Conservation (phyloP, 2,329 filamentous ascomycete species). For the Fusarium domesticum region DNA sequence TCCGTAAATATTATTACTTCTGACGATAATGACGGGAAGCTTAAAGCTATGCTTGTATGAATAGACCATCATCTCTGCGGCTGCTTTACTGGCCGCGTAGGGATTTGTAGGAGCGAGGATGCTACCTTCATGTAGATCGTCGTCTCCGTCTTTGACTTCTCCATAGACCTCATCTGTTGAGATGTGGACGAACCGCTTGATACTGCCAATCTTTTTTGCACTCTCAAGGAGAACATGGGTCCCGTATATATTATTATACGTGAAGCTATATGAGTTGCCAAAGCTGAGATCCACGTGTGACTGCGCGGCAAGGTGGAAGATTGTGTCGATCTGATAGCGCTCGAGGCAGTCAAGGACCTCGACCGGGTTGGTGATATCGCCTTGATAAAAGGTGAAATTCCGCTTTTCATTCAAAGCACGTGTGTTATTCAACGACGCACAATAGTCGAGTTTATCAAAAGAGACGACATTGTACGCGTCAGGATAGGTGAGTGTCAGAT, state of each 20-base stretch:
- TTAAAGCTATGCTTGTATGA: slow-evolving; percentile 84
- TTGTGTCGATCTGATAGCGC: slow-evolving; percentile 70
- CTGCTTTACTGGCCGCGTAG: slow-evolving; percentile 76
- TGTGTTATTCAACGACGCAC: slow-evolving; percentile 77
- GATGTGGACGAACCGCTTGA: slow-evolving; percentile 75
- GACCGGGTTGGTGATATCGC: slow-evolving; percentile 69
- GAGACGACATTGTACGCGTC: slow-evolving; percentile 74
- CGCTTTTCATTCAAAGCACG: slow-evolving; percentile 61
- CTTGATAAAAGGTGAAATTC: slow-evolving; percentile 78
- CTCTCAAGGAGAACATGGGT: slow-evolving; percentile 81
- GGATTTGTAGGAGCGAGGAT: slow-evolving; percentile 78
- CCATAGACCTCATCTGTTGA: slow-evolving; percentile 86
- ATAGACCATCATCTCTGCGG: slow-evolving; percentile 79
- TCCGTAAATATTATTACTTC: slow-evolving; percentile 83
- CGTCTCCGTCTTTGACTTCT: slow-evolving; percentile 69
- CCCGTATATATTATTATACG: slow-evolving; percentile 76
- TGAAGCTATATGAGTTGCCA: slow-evolving; percentile 78
- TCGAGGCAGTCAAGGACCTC: slow-evolving; percentile 70
- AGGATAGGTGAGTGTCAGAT: slow-evolving; percentile 71
- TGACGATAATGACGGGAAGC: slow-evolving; percentile 73
- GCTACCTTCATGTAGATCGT: slow-evolving; percentile 70
- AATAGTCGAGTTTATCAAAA: slow-evolving; percentile 84
- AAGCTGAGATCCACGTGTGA: slow-evolving; percentile 82
- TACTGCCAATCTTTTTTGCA: slow-evolving; percentile 65
- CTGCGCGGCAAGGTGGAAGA: slow-evolving; percentile 84